Conservation (phyloP, 2,329 filamentous ascomycete species). For the Blastomyces emzantsi region DNA sequence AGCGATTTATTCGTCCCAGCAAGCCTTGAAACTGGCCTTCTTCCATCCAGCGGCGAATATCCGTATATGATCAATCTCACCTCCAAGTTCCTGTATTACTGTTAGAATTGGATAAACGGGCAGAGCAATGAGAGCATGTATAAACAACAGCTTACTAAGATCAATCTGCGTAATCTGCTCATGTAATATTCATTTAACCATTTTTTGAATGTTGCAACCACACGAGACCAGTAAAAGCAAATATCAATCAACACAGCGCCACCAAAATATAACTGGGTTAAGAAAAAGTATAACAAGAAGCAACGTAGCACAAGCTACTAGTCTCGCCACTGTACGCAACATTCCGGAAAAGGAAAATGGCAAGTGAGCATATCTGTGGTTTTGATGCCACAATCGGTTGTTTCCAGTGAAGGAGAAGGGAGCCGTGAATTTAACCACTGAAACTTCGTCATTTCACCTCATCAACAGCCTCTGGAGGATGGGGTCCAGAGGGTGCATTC, state of each 20-base stretch:
- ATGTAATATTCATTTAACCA: conserved; percentile 9
- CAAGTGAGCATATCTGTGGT: background rate
- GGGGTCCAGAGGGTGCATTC: conserved; percentile 29
- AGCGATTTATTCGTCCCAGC: background rate
- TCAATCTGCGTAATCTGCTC: background rate
- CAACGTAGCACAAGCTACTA: conserved; percentile 7
- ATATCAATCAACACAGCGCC: conserved; percentile 9
- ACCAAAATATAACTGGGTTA: background rate
- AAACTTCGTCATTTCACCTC: conserved; percentile 40
- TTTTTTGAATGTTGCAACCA: conserved; percentile 11
- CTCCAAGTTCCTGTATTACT: background rate
- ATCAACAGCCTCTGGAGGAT: conserved; percentile 36
- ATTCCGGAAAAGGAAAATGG: conserved; percentile 7
- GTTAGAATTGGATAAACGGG: background rate
- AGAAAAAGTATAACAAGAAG: conserved; percentile 7
- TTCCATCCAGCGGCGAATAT: background rate
- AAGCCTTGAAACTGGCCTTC: background rate
- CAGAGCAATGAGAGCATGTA: background rate
- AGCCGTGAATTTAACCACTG: background rate
- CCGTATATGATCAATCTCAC: conserved; percentile 2
- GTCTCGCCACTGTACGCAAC: conserved; percentile 6
- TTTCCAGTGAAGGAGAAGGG: background rate
- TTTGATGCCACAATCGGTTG: background rate
- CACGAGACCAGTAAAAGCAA: conserved; percentile 10
- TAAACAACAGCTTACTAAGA: background rate